Evolutionary conservation across 2,329 filamentous ascomycete species (phyloP).

Genomic region (Cladosporium sp.): DNA sequence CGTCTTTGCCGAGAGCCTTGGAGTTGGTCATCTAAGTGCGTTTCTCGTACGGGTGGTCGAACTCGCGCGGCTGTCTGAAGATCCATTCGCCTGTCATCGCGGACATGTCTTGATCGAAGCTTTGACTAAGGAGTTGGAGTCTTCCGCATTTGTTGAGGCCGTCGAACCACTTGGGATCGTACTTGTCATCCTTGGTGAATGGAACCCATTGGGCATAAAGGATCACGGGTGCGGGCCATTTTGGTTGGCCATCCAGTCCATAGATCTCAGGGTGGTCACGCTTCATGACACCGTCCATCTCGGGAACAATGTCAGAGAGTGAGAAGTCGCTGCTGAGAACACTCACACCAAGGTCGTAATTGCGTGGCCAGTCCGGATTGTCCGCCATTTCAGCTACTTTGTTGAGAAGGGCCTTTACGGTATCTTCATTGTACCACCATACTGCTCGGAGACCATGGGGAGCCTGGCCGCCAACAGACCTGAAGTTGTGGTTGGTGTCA

Average conservation of each 20-base stretch:
- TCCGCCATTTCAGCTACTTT: conserved; percentile 51
- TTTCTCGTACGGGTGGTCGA: conserved; percentile 53
- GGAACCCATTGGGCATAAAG: conserved; percentile 56
- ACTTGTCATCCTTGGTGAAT: conserved; percentile 40
- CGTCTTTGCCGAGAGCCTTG: conserved; percentile 43
- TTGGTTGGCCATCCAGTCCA: conserved; percentile 40
- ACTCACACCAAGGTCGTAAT: conserved; percentile 52
- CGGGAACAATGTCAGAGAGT: conserved; percentile 42
- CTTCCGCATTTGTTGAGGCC: conserved; percentile 39
- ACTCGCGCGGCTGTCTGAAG: conserved; percentile 51
- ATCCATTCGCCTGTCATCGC: conserved; percentile 51
- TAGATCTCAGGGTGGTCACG: conserved; percentile 43
- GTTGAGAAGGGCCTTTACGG: conserved; percentile 44
- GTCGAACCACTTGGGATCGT: conserved; percentile 44
- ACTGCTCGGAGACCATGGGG: conserved; percentile 48
- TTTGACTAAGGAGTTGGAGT: conserved; percentile 32
- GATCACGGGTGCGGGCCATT: conserved; percentile 47
- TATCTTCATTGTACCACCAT: conserved; percentile 45
- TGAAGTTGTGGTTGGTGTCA: conserved; percentile 40
- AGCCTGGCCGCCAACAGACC: conserved; percentile 31
- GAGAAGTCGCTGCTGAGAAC: conserved; percentile 48
- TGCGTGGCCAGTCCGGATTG: conserved; percentile 46
- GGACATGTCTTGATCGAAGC: conserved; percentile 46
- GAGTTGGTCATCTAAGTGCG: conserved; percentile 50
- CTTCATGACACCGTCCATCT: conserved; percentile 43